Conservation (phyloP, 176 grass and related monocot species). For the Aegilops umbellulata region DNA sequence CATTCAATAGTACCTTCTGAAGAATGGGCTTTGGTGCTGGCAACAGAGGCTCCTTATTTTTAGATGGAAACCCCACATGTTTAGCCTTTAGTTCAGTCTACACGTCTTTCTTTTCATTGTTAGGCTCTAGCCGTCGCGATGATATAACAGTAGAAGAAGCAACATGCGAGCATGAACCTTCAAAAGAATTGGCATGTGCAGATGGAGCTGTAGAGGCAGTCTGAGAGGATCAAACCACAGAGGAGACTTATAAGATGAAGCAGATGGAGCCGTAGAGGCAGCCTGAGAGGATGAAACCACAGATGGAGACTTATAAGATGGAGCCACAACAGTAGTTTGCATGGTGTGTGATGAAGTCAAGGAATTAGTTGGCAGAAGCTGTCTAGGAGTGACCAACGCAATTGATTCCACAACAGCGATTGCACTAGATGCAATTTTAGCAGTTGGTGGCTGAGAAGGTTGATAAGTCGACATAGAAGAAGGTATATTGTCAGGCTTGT, state of each 20-base stretch:
- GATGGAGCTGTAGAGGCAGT: conserved; percentile 10
- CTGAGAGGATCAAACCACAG: conserved; percentile 29
- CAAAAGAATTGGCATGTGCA: conserved; percentile 11
- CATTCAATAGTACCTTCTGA: conserved; percentile 55
- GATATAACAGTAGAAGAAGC: conserved; percentile 31
- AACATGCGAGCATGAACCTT: neutral
- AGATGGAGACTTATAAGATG: conserved; percentile 22
- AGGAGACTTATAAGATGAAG: conserved; percentile 21
- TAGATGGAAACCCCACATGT: conserved; percentile 17
- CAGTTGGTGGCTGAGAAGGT: conserved; percentile 32
- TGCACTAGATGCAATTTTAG: conserved; percentile 21
- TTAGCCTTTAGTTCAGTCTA: conserved; percentile 50
- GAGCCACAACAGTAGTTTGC: conserved; percentile 16
- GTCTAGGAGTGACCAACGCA: conserved; percentile 48
- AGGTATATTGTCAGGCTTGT: conserved; percentile 37
- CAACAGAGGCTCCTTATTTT: conserved; percentile 72
- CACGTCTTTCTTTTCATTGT: conserved; percentile 33
- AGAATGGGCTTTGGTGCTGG: conserved; percentile 54
- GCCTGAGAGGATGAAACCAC: conserved; percentile 27
- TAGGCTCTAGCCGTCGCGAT: conserved; percentile 23
- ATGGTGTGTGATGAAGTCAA: conserved; percentile 30
- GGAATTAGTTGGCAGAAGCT: conserved; percentile 53
- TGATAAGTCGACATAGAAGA: conserved; percentile 35
- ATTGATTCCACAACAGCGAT: conserved; percentile 39
- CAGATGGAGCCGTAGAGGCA: neutral